These are phyloP conservation scores for Limnanthes douglasii DNA, from an alignment of 345 rosid genomes.

Conservation along the genomic window DNA sequence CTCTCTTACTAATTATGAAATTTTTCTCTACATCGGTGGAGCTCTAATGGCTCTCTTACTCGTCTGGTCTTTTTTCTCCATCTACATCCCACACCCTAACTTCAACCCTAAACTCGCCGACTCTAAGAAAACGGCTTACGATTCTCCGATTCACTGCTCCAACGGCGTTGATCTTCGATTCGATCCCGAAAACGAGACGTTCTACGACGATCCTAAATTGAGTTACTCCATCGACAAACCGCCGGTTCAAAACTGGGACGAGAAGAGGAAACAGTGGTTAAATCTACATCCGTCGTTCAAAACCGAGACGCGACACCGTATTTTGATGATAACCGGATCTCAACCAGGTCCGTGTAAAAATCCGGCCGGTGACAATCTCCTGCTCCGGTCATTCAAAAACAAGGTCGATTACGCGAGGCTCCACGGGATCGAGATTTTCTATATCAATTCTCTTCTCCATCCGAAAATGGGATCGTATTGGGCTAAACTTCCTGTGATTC, in stretches of 20 bases:
- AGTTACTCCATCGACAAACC: constrained; percentile 44
- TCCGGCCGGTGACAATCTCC: constrained; percentile 74
- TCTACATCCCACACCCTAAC: constrained; percentile 13
- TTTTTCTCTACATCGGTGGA: constrained; percentile 42
- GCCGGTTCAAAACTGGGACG: constrained; percentile 58
- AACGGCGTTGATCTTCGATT: constrained; percentile 16
- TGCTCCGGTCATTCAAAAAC: constrained; percentile 72
- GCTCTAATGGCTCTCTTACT: constrained; percentile 46
- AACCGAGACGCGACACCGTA: constrained; percentile 38
- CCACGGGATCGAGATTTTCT: constrained; percentile 77
- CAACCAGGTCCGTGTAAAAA: constrained; percentile 75
- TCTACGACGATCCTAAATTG: constrained; percentile 66
- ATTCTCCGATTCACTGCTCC: constrained; percentile 7
- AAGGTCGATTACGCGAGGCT: constrained; percentile 85
- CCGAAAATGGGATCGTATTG: constrained; percentile 64
- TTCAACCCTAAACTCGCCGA: constrained; percentile 5
- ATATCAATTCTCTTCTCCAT: constrained; percentile 64
- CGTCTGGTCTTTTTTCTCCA: constrained; percentile 56
- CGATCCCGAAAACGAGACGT: constrained; percentile 49
- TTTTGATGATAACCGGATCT: constrained; percentile 73
- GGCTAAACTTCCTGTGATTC: constrained; percentile 73
- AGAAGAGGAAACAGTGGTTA: constrained; percentile 62
- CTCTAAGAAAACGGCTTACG: constrained; percentile 1
- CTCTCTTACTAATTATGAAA: constrained; percentile 22
- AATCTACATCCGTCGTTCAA: constrained; percentile 54